These are phyloP conservation scores for Schoenoplectus triqueter DNA, from an alignment of 202 grass and related monocot species.

Conservation along the genomic window DNA sequence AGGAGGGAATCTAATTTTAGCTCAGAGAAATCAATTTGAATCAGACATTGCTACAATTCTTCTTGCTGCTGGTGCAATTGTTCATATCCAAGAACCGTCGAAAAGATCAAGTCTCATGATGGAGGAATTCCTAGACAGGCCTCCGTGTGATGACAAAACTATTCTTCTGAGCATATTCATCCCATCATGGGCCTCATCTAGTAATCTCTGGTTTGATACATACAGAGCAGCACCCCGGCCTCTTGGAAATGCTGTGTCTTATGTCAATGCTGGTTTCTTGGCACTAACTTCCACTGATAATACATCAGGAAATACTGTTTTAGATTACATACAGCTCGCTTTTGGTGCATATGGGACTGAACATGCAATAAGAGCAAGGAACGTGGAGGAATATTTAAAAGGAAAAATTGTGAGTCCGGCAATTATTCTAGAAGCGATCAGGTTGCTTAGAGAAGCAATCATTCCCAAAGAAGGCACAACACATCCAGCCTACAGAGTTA, in stretches of 20 bases:
- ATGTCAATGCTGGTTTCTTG: constrained; percentile 71
- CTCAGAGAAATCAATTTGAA: constrained; percentile 66
- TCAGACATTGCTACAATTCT: constrained; percentile 86
- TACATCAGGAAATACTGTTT: constrained; percentile 41
- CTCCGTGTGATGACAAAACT: constrained; percentile 54
- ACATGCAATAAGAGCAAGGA: constrained; percentile 68
- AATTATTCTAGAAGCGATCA: constrained; percentile 57
- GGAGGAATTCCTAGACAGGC: constrained; percentile 65
- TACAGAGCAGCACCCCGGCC: constrained; percentile 79
- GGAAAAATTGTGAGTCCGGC: constrained; percentile 55
- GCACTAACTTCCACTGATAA: constrained; percentile 46
- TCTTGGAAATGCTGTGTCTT: constrained; percentile 73
- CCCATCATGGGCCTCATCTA: constrained; percentile 53
- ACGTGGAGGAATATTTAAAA: constrained; percentile 56
- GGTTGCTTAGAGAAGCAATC: constrained; percentile 56
- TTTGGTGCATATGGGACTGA: constrained; percentile 76
- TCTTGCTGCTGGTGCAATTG: constrained; percentile 59
- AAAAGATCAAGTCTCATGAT: constrained; percentile 55
- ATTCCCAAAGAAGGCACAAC: constrained; percentile 66
- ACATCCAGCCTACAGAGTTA: constrained; percentile 64
- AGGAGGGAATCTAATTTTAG: constrained; percentile 81
- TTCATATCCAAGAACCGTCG: constrained; percentile 51
- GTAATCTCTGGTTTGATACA: constrained; percentile 59
- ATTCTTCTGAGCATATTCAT: constrained; percentile 67
- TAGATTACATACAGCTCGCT: constrained; percentile 58